These are phyloP conservation scores for Sporobolus alterniflorus DNA, from an alignment of 202 grass and related monocot genomes.

Conservation along the genomic window DNA sequence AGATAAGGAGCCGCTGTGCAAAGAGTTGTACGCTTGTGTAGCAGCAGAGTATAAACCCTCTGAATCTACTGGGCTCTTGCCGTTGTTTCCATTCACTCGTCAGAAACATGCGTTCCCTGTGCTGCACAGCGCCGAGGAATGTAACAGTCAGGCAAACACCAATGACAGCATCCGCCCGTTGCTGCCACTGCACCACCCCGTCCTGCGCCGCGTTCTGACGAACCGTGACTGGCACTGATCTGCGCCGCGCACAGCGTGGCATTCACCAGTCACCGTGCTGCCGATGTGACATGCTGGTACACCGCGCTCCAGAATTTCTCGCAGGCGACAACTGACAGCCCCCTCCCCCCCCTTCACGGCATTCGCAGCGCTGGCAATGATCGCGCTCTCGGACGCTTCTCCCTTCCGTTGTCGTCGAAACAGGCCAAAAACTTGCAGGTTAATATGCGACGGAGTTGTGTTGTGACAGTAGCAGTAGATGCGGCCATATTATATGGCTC, in stretches of 20 bases:
- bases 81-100: constrained; percentile 10
- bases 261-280: background rate
- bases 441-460: background rate
- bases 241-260: background rate
- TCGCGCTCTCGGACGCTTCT: constrained; percentile 5
- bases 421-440: background rate
- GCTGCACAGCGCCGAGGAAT: background rate
- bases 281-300: background rate
- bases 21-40: background rate
- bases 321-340: background rate
- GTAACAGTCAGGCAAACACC: background rate
- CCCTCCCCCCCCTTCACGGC: background rate
- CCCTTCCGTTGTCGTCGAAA: background rate
- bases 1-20: constrained; percentile 7
- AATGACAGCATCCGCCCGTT: background rate
- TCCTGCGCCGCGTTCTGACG: background rate
- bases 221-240: background rate
- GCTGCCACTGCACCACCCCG: background rate
- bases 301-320: background rate
- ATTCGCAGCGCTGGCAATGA: background rate
- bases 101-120: background rate
- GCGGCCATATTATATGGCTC: background rate
- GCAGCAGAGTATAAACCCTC: background rate
- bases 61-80: constrained; percentile 46
- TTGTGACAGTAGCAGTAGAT: background rate